phyloP scores from a whole-genome alignment of 1,284 basidiomycete species.

The Schizopora paradoxa region DNA sequence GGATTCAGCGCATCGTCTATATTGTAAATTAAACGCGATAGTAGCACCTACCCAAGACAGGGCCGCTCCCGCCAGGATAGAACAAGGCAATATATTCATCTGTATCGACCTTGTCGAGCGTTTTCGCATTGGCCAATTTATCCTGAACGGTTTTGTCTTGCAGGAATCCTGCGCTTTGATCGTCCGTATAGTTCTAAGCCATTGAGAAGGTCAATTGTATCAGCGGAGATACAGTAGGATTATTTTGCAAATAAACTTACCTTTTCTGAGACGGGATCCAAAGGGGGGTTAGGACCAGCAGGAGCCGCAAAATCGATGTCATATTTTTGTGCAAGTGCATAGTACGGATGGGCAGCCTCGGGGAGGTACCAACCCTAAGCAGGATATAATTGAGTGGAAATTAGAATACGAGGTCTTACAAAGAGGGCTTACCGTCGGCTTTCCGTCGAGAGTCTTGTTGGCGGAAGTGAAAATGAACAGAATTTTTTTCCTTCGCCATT shows the following conservation, averaged over 20 bases:
- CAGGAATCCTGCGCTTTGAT: conserved; percentile 58
- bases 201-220: too few relatives aligned
- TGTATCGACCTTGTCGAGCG: conserved; percentile 52
- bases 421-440: conserved; percentile 43
- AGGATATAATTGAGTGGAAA: conserved; percentile 7
- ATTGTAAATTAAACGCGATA: too few relatives aligned
- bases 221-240: too few relatives aligned
- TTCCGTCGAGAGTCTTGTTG: conserved; percentile 54
- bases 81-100: conserved; percentile 71
- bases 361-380: conserved; percentile 67
- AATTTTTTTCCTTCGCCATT: conserved; percentile 37
- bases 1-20: too few relatives aligned
- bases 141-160: conserved; percentile 49
- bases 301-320: conserved; percentile 70
- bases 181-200: conserved; percentile 48
- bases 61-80: conserved; percentile 75
- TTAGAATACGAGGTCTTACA: not conserved
- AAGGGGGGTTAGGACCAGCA: conserved; percentile 64
- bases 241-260: conserved; percentile 33
- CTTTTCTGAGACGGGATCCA: conserved; percentile 58
- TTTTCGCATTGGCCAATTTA: conserved; percentile 59
- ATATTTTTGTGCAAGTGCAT: conserved; percentile 51
- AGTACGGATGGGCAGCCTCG: conserved; percentile 81
- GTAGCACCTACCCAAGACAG: too few relatives aligned
- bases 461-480: conserved; percentile 76